These are phyloP conservation scores for Apophysomyces elegans DNA, from an alignment of 371 early-diverging fungal genomes.

Conservation along the genomic window DNA sequence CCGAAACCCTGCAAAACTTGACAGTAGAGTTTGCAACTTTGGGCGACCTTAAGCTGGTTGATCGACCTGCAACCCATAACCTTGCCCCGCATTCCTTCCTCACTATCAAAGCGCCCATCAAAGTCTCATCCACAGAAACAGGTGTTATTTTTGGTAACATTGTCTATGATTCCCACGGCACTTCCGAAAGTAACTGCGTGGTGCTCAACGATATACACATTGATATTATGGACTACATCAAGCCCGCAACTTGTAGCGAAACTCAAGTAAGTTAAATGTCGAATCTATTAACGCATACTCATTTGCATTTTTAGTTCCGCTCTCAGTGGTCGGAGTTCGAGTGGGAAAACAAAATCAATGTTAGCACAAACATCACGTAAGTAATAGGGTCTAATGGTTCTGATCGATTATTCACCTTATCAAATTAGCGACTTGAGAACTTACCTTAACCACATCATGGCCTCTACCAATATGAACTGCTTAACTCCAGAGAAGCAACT, in stretches of 20 bases:
- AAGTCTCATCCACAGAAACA: constrained; percentile 97
- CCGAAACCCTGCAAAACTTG: constrained; percentile 94
- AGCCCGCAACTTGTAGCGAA: constrained; percentile 89
- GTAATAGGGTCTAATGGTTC: constrained; percentile 19
- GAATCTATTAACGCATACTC: not conserved
- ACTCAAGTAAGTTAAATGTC: constrained; percentile 58
- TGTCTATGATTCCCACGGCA: constrained; percentile 90
- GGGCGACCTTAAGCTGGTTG: constrained; percentile 97
- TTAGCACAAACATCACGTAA: constrained; percentile 87
- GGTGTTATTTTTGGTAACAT: constrained; percentile 98
- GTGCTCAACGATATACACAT: constrained; percentile 96
- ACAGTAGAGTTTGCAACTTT: constrained; percentile 97
- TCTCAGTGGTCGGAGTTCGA: constrained; percentile 98
- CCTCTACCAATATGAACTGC: constrained; percentile 95
- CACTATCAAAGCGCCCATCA: constrained; percentile 94
- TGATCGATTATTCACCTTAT: constrained; percentile 13
- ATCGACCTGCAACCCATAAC: constrained; percentile 89
- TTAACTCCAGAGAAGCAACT: constrained; percentile 91
- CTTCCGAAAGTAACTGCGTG: constrained; percentile 80
- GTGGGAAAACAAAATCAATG: constrained; percentile 99
- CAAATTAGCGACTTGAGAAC: constrained; percentile 72
- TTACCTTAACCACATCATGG: constrained; percentile 91
- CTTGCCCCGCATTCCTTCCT: constrained; percentile 94
- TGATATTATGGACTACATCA: constrained; percentile 99
- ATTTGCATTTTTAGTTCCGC: constrained; percentile 70